Conservation (phyloP, 2,329 filamentous ascomycete genomes). For the Fusarium annulatum region DNA sequence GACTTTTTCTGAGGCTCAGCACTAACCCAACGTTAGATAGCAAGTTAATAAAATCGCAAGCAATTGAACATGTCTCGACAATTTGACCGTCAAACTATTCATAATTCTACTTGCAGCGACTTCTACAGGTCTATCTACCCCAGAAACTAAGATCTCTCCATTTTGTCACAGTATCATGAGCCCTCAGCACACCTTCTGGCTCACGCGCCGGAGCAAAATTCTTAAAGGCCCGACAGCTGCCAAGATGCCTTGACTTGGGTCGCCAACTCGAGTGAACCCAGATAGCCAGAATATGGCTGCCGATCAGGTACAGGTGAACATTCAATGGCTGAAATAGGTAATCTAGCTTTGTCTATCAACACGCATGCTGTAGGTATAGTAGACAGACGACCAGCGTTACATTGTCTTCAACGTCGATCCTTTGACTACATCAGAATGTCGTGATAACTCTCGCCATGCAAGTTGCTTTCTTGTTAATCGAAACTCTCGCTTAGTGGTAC, state of each 20-base stretch:
- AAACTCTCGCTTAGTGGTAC: background rate
- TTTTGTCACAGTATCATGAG: background rate
- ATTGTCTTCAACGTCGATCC: constrained; percentile 9
- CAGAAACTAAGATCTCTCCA: background rate
- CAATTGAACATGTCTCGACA: constrained; percentile 10
- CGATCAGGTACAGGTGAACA: constrained; percentile 42
- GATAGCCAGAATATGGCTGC: constrained; percentile 18
- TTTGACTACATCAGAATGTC: background rate
- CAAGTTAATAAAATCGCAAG: background rate
- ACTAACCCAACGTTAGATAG: too few relatives aligned
- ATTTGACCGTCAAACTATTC: background rate
- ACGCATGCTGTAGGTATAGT: constrained; percentile 14
- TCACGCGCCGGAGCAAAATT: constrained; percentile 27
- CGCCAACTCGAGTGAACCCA: constrained; percentile 12
- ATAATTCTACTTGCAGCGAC: background rate
- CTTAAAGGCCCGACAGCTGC: constrained; percentile 34
- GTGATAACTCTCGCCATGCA: background rate
- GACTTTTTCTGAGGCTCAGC: constrained; percentile 16
- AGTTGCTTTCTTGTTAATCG: constrained; percentile 8
- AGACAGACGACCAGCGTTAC: constrained; percentile 10
- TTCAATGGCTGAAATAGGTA: constrained; percentile 35
- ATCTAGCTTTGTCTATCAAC: constrained; percentile 15
- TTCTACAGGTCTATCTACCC: background rate
- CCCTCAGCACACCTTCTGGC: constrained; percentile 18
- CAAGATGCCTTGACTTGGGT: constrained; percentile 26